Base-by-base conservation (phyloP, 805 yeast species). In the Diddensiella transvaalensis region DNA sequence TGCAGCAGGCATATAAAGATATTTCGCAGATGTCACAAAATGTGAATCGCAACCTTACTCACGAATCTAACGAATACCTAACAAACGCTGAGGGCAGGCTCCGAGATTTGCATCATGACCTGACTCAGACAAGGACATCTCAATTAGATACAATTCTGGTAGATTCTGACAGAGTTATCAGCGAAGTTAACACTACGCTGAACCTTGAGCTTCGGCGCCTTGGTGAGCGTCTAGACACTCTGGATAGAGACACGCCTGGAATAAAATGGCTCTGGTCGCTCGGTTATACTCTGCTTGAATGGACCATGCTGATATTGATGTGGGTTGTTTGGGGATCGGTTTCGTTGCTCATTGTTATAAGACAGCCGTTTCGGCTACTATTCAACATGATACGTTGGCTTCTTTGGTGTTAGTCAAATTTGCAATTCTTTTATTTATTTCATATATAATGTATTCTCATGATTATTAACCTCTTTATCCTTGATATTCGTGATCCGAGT, bases 271-370 rank as follows among this genome's bases (percentile, higher is more conserved):
- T 59, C 17, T 46, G 51, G 49, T 44, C 46, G n/a, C n/a, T 58
- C 13, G 57, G 52, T 11, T 60, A 60, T 41, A 26, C 41, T 4
- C 19, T 48, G 5, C 46, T 60, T 19, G 62, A 60, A 47, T 60
- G 60, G 59, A 22, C 40, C 8, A 39, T 60, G 22, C 47, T 57
- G 3, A 17, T 48, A 11, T 23, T 59, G 33, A 59, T 60, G 61
- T 60, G 63, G 63, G 21, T 49, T 22, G 49, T 42, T 8, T 60
- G 63, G 63, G 54, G 52, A 22, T n/a, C 55, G 19, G 60, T 57
- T n/a, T 44, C 54, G 3, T 40, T 47, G 11, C 21, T 54, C 4
- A 29, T 44, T 19, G 23, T 46, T 10, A 30, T 48, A 38, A 52
- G 44, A 33, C 18, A 41, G 30, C n/a, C 46, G 3, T 17, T 58